Evolutionary conservation across 106 monocot genomes (phyloP).

Genomic region (Agapanthus africanus): DNA sequence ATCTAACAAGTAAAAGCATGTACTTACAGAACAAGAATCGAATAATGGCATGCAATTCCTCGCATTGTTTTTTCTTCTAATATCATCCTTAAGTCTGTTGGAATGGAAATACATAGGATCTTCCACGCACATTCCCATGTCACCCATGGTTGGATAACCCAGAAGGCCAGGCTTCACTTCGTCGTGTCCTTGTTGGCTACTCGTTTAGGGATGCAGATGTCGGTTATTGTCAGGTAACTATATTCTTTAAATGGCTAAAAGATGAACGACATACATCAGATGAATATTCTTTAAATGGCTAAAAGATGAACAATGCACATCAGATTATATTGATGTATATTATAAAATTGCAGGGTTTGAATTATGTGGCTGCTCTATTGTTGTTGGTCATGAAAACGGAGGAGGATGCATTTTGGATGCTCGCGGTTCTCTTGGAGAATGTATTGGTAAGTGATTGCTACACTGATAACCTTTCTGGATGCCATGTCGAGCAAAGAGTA

Average conservation of each 20-base stretch:
- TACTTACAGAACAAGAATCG: neutral
- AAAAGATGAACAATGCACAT: neutral
- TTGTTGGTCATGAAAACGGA: constrained; percentile 90
- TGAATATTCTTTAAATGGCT: neutral
- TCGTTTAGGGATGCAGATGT: constrained; percentile 98
- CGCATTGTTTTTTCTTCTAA: neutral
- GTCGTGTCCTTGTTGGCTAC: constrained; percentile 96
- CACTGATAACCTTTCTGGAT: constrained; percentile 90
- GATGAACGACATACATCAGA: too few relatives aligned
- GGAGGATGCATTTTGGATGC: constrained; percentile 99
- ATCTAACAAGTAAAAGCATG: neutral
- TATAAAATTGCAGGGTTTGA: constrained; percentile 85
- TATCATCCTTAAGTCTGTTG: too few relatives aligned
- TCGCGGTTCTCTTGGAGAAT: constrained; percentile 90
- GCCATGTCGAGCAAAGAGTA: constrained; percentile 99
- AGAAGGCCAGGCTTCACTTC: constrained; percentile 83
- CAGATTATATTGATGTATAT: neutral
- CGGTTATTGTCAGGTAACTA: constrained; percentile 87
- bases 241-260: neutral
- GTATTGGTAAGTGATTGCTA: constrained; percentile 94
- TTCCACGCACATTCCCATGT: constrained; percentile 88
- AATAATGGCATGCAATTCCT: neutral
- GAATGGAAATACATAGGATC: constrained; percentile 39
- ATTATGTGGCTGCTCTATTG: constrained; percentile 89
- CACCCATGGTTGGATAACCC: constrained; percentile 91